Percentiles rank a stretch among this genome's conserved stretches.
Conservation (phyloP, 2,329 filamentous ascomycete genomes). For the Plectosphaerella cucumerina region DNA sequence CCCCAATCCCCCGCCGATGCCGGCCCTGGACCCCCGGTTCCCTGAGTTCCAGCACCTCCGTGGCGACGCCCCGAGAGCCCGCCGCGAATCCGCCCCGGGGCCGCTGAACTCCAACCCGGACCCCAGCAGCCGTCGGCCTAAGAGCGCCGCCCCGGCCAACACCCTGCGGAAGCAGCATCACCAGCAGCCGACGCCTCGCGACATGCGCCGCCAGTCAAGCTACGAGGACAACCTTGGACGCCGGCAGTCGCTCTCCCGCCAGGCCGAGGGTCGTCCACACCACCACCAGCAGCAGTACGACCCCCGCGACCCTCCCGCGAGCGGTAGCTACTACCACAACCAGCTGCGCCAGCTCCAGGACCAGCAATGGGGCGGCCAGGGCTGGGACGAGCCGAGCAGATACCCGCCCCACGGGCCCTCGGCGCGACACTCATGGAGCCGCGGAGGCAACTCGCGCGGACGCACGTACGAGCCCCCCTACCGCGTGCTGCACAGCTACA, state of each 20-base stretch:
- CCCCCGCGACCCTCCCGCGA: neutral
- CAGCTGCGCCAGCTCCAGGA: constrained; percentile 8
- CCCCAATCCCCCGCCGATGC: constrained; percentile 13
- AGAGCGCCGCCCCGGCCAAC: constrained; percentile 3
- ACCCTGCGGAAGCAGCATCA: constrained; percentile 7
- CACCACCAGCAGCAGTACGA: constrained; percentile 2
- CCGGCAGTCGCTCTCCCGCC: constrained; percentile 13
- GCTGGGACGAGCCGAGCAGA: constrained; percentile 22
- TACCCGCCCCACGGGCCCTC: constrained; percentile 12
- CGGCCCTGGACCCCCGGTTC: constrained; percentile 16
- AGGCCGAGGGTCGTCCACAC: constrained; percentile 10
- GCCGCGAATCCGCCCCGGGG: constrained; percentile 5
- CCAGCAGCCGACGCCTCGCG: neutral
- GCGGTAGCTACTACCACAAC: constrained; percentile 10
- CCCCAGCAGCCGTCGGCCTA: constrained; percentile 2
- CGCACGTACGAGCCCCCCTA: constrained; percentile 31
- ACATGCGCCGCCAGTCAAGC: constrained; percentile 26
- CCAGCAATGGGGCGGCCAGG: constrained; percentile 14
- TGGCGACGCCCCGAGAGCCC: constrained; percentile 6
- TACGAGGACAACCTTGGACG: constrained; percentile 15
- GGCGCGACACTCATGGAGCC: constrained; percentile 5
- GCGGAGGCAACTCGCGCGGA: neutral
- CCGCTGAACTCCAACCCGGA: constrained; percentile 3
- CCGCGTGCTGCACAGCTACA: constrained; percentile 54
- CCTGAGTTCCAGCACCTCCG: constrained; percentile 3